phyloP scores from a whole-genome alignment of 257 asterid genomes.

The Solanum sejunctum region DNA sequence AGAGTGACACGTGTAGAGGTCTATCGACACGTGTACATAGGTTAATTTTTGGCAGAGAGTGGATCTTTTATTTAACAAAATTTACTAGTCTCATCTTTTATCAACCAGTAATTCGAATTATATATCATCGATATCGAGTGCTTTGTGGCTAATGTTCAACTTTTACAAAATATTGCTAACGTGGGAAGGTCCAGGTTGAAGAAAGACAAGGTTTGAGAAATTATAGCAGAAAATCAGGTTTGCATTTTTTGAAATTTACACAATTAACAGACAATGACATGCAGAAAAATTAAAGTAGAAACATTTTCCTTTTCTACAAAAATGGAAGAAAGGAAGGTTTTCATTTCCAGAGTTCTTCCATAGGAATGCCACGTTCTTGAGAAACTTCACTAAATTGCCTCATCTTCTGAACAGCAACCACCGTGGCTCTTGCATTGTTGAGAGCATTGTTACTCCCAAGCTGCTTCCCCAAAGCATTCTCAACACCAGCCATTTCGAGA shows the following conservation, averaged over 20 bases:
- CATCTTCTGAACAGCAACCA: slow-evolving; percentile 73
- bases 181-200: too few species aligned
- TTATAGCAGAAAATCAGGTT: too few species aligned
- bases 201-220: too few species aligned
- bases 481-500: slow-evolving; percentile 82
- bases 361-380: slow-evolving; percentile 81
- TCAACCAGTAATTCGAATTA: too few species aligned
- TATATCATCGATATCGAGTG: too few species aligned
- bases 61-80: not conserved
- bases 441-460: slow-evolving; percentile 93
- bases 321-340: not conserved
- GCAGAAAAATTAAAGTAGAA: not conserved
- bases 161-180: too few species aligned
- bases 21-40: not conserved
- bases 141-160: too few species aligned
- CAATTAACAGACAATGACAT: not conserved
- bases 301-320: slow-evolving; percentile 5
- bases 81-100: not conserved
- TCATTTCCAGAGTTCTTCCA: slow-evolving; percentile 97
- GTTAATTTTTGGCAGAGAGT: not conserved
- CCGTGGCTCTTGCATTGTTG: slow-evolving; percentile 92
- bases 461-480: slow-evolving; percentile 91
- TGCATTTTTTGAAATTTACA: not conserved
- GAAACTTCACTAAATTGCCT: slow-evolving; percentile 88
- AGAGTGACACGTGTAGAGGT: not conserved